Percentiles rank a stretch among this genome's conserved stretches.
phyloP scores from a whole-genome alignment of 306 rosid species.

The Dalbergia cochinchinensis region DNA sequence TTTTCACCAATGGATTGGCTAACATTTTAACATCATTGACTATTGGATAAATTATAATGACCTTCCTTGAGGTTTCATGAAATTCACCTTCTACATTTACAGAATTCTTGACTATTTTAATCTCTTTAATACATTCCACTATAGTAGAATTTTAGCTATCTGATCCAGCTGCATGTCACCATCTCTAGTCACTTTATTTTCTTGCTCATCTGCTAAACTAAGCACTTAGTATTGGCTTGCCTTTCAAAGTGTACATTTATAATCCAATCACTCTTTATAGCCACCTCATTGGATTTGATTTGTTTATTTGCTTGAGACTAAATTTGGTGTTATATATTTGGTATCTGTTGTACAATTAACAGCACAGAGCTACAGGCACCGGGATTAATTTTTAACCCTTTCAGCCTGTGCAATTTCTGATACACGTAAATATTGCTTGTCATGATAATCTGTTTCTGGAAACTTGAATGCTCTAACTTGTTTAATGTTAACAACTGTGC shows the following conservation, averaged over 20 bases:
- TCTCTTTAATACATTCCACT: neutral
- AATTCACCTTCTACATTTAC: too few relatives aligned
- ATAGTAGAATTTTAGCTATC: conserved; percentile 14
- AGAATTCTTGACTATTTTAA: neutral
- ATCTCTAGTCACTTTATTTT: neutral
- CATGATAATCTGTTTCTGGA: conserved; percentile 6
- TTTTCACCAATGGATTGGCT: conserved; percentile 3
- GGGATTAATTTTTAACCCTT: too few relatives aligned
- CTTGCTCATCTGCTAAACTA: conserved; percentile 21
- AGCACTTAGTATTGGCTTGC: conserved; percentile 1
- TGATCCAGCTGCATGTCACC: conserved; percentile 13
- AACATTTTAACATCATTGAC: conserved; percentile 4
- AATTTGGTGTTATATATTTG: neutral
- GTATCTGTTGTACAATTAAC: neutral
- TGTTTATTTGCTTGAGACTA: conserved; percentile 1
- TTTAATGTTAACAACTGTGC: neutral
- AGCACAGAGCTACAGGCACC: too few relatives aligned
- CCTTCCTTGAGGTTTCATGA: too few relatives aligned
- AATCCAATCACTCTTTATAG: conserved; percentile 8
- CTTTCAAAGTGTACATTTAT: neutral
- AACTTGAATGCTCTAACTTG: neutral
- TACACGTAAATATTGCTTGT: neutral
- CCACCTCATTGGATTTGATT: conserved; percentile 13
- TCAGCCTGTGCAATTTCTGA: neutral
- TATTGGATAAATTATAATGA: neutral